Evolutionary conservation across 2,329 filamentous ascomycete genomes (phyloP).

Genomic region (Diaporthe australafricana): DNA sequence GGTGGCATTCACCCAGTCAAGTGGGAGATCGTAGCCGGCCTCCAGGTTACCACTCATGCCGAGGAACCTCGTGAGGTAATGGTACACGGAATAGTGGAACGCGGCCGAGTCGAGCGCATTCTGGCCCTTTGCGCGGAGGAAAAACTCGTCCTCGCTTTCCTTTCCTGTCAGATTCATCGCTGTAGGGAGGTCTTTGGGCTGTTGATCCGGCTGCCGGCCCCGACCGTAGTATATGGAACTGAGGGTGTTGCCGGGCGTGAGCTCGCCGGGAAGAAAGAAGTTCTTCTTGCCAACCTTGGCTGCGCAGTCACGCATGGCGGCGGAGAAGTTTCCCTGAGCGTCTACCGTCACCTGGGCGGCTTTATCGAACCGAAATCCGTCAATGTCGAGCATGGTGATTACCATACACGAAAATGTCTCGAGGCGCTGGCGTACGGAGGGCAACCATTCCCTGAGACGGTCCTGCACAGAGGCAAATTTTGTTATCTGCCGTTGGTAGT

Average conservation of each 20-base stretch:
- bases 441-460: conserved; percentile 73
- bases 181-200: conserved; percentile 57
- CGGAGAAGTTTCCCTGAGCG: conserved; percentile 68
- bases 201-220: conserved; percentile 67
- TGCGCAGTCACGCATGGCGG: conserved; percentile 68
- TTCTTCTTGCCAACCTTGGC: conserved; percentile 68
- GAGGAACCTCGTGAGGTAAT: conserved; percentile 70
- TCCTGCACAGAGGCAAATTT: conserved; percentile 77
- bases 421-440: conserved; percentile 67
- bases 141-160: conserved; percentile 53
- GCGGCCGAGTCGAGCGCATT: conserved; percentile 69
- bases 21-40: conserved; percentile 63
- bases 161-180: conserved; percentile 61
- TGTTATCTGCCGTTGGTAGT: conserved; percentile 72
- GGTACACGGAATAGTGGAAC: conserved; percentile 74
- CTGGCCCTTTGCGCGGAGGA: conserved; percentile 63
- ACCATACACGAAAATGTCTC: conserved; percentile 72
- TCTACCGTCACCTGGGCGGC: conserved; percentile 73
- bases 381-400: conserved; percentile 71
- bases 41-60: conserved; percentile 69
- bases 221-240: conserved; percentile 72
- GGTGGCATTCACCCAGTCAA: conserved; percentile 65
- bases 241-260: conserved; percentile 71
- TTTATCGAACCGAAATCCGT: conserved; percentile 76
- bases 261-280: conserved; percentile 73